Base-by-base conservation (phyloP, 176 grass and related monocot genomes). In the Aegilops tauschii region DNA sequence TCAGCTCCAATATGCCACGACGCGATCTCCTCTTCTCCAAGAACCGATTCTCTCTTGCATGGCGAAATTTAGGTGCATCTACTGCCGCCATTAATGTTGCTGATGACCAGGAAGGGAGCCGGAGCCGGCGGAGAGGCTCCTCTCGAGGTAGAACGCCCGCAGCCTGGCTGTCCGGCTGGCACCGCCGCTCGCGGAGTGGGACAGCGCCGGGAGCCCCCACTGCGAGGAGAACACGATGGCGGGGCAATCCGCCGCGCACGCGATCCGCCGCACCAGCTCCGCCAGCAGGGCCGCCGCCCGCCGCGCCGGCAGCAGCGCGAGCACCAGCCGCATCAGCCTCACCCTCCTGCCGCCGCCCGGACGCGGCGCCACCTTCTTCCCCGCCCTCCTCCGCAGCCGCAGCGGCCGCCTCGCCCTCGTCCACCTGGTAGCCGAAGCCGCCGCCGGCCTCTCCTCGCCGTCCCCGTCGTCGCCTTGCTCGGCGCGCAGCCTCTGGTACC, bases 171-270 rank as follows among this genome's bases (percentile, higher is more conserved):
- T 90, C 68, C 88, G 77, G 21, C 63, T 56, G 82, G 69, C 82
- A 18, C 29, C 71, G 86, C 11, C 59, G 83, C 90, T 81, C 8
- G 39, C 47, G 12, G 82, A 85, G 83, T 93, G 93, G 12, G 91
- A 91, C 32, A 95, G 83, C 68, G 86, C 86, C 45, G 93, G 93
- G 64, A 95, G 81, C 18, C 91, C 93, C 93, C 88, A 95, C 88
- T 93, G 93, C 16, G 91, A 85, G 61, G 93, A 93, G 86, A 95
- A 93, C 4, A 86, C 90, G 39, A 95, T 89, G 88, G 86, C 54
- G 6, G 93, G 88, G 82, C 84, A 95, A 59, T 88, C 91, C 0
- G 56, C 61, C 8, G 83, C 81, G 81, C 74, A 50, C 31, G 54
- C 84, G 20, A 92, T 35, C n/a, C 88, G 86, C 18, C 93, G 44